Percentiles rank a stretch among this genome's conserved stretches.
These are phyloP conservation scores for Fusarium pseudocircinatum DNA, from an alignment of 2,329 filamentous ascomycete genomes.

Conservation along the genomic window DNA sequence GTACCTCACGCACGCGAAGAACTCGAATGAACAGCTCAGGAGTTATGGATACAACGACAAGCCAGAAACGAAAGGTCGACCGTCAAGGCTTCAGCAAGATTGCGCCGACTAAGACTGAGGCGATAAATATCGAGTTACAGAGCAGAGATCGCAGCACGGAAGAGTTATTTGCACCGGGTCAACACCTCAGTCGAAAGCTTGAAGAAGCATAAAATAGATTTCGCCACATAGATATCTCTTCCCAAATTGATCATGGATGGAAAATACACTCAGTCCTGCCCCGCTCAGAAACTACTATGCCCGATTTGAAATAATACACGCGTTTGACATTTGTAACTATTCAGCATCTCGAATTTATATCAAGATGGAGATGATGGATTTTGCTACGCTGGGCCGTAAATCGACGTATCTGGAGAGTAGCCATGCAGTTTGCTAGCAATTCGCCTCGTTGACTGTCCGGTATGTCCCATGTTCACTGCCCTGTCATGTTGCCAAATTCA, in stretches of 20 bases:
- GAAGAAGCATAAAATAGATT: background rate
- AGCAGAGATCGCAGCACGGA: background rate
- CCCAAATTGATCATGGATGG: no score
- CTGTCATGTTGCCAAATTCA: background rate
- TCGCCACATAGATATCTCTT: rapidly evolving
- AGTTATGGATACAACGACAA: background rate
- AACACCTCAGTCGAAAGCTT: background rate
- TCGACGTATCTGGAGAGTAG: no score
- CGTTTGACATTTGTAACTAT: no score
- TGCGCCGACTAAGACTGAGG: background rate
- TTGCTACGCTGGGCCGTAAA: no score
- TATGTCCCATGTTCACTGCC: background rate
- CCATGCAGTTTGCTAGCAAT: no score
- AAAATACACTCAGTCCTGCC: no score
- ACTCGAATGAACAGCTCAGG: background rate
- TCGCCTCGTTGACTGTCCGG: no score
- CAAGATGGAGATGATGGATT: no score
- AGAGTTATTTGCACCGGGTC: background rate
- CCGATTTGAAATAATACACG: no score
- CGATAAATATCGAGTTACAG: background rate
- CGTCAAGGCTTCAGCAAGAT: background rate
- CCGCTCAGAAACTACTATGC: no score
- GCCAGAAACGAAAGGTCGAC: background rate
- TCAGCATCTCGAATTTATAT: no score
- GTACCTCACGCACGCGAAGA: background rate